These are phyloP conservation scores for Lactifluus volemus DNA, from an alignment of 768 basidiomycete species.

Conservation along the genomic window DNA sequence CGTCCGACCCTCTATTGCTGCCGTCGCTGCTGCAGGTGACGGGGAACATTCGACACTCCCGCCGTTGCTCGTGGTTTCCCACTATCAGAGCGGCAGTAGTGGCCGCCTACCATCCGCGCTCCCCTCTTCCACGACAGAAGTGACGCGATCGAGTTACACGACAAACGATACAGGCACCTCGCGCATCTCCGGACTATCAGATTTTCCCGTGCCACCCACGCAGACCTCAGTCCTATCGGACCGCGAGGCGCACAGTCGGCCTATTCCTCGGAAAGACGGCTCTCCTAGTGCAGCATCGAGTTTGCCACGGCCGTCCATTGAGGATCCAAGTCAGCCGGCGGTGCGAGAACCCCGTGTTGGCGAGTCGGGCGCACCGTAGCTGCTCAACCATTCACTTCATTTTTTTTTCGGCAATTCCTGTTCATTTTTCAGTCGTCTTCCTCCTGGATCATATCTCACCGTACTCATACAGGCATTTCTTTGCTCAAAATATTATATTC, in stretches of 20 bases:
- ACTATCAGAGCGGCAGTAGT: not conserved
- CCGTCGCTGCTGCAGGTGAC: too few relatives aligned
- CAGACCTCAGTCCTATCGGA: slow-evolving; percentile 16
- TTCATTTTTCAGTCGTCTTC: not conserved
- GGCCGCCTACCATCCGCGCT: slow-evolving; percentile 20
- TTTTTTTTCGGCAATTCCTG: not conserved
- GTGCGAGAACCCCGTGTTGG: not conserved
- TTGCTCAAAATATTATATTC: slow-evolving; percentile 7
- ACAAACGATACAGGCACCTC: slow-evolving; percentile 48
- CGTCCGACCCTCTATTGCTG: not conserved
- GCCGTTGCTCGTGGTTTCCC: slow-evolving; percentile 20
- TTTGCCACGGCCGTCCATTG: not conserved
- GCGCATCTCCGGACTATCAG: slow-evolving; percentile 61
- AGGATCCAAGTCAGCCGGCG: not conserved
- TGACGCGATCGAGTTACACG: slow-evolving; percentile 47
- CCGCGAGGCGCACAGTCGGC: not conserved
- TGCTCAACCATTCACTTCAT: not conserved
- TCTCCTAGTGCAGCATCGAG: not conserved
- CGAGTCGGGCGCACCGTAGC: not conserved
- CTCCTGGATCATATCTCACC: not conserved
- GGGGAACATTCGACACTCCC: not conserved
- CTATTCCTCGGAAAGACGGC: not conserved
- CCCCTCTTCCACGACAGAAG: slow-evolving; percentile 25
- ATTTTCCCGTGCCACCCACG: slow-evolving; percentile 58
- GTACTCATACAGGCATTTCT: not conserved